Base-by-base conservation (phyloP, 2,329 filamentous ascomycete genomes). In the Penicillium crustosum region DNA sequence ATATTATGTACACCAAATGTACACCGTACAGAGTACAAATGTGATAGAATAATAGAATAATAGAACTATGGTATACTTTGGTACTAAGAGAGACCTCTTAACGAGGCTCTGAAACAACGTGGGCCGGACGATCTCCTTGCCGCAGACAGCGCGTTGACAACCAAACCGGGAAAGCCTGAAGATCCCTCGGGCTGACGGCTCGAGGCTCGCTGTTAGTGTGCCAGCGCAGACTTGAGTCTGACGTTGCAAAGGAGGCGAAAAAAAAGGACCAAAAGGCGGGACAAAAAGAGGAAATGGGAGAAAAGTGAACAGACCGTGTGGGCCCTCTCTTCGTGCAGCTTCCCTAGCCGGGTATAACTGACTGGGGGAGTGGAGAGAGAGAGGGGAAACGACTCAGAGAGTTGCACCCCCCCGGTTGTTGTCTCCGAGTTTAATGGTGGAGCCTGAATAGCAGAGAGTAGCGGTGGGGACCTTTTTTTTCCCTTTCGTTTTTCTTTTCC, bases 341-440 rank as follows among this genome's bases (percentile, higher is more conserved):
- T 53, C 33, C 54, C 53, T 52, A 36, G 35, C 50, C 43, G 33
- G 55, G 55, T 57, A 48, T 41, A 53, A 53, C n/a, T 39, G 43
- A 47, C 49, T 48, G 44, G 55, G 49, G 55, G 51, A 43, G 47
- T 49, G 44, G 52, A 55, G 52, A 49, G 36, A 55, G 36, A 51
- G 25, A 23, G 31, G 50, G 41, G 42, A 38, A 31, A 36, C 39
- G 29, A 53, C 31, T 45, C 6, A 41, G 47, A 35, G 29, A 39
- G 17, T 47, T 47, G 44, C 27, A 29, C 31, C 38, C 61, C 61
- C 38, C 64, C 57, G 55, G 54, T 56, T 47, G 54, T 52, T 49
- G 65, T 65, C 56, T 57, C 82, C 33, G 82, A 86, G 79, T 27
- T 44, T 35, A 53, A 50, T 41, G 45, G 35, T 55, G 53, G 53